phyloP scores from a whole-genome alignment of 1,139 yeast genomes.

The Ashbya aceris region DNA sequence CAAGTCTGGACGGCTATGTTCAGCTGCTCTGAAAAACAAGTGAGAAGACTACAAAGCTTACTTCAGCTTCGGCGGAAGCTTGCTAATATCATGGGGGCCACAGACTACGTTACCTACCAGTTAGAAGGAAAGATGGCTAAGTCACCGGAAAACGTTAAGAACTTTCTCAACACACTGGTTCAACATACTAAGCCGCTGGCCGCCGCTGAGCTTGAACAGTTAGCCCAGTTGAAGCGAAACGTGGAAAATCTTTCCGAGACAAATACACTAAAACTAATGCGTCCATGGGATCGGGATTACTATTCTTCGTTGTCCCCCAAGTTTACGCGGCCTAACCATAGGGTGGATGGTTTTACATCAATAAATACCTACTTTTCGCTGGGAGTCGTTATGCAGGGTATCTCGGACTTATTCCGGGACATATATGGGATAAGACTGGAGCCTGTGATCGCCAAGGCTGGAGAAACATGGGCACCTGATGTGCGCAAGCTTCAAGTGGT shows the following conservation, averaged over 20 bases:
- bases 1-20: constrained; percentile 71
- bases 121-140: constrained; percentile 87
- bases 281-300: constrained; percentile 92
- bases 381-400: constrained; percentile 80
- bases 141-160: constrained; percentile 62
- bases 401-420: constrained; percentile 56
- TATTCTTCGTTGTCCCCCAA: constrained; percentile 37
- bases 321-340: constrained; percentile 28
- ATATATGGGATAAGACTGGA: constrained; percentile 71
- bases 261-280: constrained; percentile 40
- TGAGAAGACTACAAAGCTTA: constrained; percentile 48
- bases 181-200: constrained; percentile 46
- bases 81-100: constrained; percentile 65
- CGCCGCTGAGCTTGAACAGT: constrained; percentile 43
- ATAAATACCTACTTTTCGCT: constrained; percentile 64
- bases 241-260: constrained; percentile 17
- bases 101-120: constrained; percentile 71
- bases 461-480: constrained; percentile 88
- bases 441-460: constrained; percentile 53
- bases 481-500: constrained; percentile 75
- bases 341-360: constrained; percentile 28
- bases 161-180: constrained; percentile 57
- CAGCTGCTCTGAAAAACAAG: constrained; percentile 46
- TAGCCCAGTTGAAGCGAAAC: constrained; percentile 35
- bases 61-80: constrained; percentile 59